A percentile compares a stretch with the other conserved stretches of the same genome.
Evolutionary conservation across 352 stramenopile genomes (phyloP).

Genomic region (Globisporangium carolinianum): DNA sequence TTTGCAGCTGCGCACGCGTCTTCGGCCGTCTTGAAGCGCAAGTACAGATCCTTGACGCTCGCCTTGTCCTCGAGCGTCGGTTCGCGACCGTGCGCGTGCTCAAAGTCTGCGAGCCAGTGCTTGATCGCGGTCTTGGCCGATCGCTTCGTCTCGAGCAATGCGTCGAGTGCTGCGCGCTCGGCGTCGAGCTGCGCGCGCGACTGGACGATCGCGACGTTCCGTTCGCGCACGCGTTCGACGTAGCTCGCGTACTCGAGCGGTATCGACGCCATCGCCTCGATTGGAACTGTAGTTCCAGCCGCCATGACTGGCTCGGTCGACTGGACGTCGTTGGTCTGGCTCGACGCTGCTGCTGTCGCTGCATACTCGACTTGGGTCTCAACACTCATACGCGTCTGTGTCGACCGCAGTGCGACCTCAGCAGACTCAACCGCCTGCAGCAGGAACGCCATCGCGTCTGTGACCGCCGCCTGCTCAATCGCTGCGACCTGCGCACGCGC

Average conservation of each 20-base stretch:
- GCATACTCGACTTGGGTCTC: not conserved
- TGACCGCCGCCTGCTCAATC: slow-evolving; percentile 33
- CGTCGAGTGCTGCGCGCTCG: slow-evolving; percentile 28
- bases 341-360: not conserved
- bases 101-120: slow-evolving; percentile 53
- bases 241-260: slow-evolving; percentile 41
- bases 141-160: slow-evolving; percentile 32
- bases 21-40: slow-evolving; percentile 69
- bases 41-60: slow-evolving; percentile 67
- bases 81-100: slow-evolving; percentile 34
- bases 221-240: slow-evolving; percentile 32
- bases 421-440: slow-evolving; percentile 27
- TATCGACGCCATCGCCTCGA: not conserved
- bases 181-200: slow-evolving; percentile 34
- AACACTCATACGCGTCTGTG: not conserved
- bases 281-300: not conserved
- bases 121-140: slow-evolving; percentile 56
- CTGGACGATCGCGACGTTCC: slow-evolving; percentile 30
- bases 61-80: slow-evolving; percentile 76
- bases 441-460: slow-evolving; percentile 40
- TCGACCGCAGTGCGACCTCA: slow-evolving; percentile 13
- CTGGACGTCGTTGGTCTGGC: slow-evolving; percentile 7
- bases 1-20: slow-evolving; percentile 42
- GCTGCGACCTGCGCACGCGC: slow-evolving; percentile 19
- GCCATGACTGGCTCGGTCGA: not conserved